Evolutionary conservation across 2,329 filamentous ascomycete genomes (phyloP), one percentile per base, ranked within the genome.

Genomic region (Dendryphion nanum): DNA sequence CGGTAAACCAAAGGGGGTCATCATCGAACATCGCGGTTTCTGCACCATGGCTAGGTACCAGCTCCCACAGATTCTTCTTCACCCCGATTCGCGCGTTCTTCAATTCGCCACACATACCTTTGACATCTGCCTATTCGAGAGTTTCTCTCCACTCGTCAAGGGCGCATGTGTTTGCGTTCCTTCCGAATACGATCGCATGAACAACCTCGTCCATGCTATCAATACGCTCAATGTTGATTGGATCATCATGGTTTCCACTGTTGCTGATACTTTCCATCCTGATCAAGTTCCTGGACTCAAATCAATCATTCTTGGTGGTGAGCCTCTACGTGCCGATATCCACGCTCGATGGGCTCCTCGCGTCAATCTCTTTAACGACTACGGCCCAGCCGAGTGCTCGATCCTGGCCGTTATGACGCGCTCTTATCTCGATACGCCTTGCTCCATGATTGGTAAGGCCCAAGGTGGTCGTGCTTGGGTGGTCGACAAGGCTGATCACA

Each of bases 21-120:
- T 81, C 19, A 84, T 48, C 2, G 20, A n/a, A 5, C 37, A 39
- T 20, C 12, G 13, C 7, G 19, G n/a, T 14, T 20, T 39, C 30
- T 13, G 30, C 29, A 37, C n/a, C 18, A 18, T 17, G 6, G 24
- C 24, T n/a, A 7, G 21, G 8, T 10, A 34, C n/a, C 30, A 28
- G n/a, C 7, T n/a, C 7, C 14, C 17, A 13, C 12, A 75, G 80
- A 41, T 72, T 80, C 38, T 77, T 76, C 4, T 77, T 76, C 13
- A 78, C 75, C n/a, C 13, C 6, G 4, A 6, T 2, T 78, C 77
- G 13, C 71, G 83, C 5, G 74, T 81, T 4, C 68, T 80, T 10
- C 64, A 73, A 28, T 67, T 67, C 36, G 58, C 64, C 2, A 48
- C 60, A 10, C 29, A 40, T 26, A 71, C 71, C 8, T 77, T 76